Conservation (phyloP, 805 yeast species). For the Ogataea trehaloabstinens region DNA sequence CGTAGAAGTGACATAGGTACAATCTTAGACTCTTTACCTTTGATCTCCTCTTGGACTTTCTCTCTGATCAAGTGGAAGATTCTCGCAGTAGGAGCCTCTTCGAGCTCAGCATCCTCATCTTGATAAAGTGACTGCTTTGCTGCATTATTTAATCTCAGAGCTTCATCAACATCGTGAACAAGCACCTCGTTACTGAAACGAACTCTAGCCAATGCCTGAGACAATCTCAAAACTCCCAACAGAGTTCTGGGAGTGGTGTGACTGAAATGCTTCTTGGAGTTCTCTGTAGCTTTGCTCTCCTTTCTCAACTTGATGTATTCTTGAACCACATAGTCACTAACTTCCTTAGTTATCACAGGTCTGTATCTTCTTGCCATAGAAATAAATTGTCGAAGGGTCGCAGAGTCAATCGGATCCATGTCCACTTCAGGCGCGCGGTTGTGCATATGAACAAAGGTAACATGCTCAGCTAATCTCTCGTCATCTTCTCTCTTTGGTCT, state of each 20-base stretch:
- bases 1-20: conserved; percentile 49
- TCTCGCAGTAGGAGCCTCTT: conserved; percentile 66
- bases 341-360: conserved; percentile 80
- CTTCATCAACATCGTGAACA: conserved; percentile 90
- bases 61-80: conserved; percentile 69
- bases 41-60: conserved; percentile 26
- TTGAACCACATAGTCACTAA: conserved; percentile 82
- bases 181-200: conserved; percentile 73
- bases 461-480: conserved; percentile 87
- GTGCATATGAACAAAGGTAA: conserved; percentile 93
- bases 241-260: conserved; percentile 96
- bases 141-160: conserved; percentile 79
- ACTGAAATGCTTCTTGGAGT: conserved; percentile 73
- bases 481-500: conserved; percentile 77
- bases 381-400: conserved; percentile 81
- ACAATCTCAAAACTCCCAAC: conserved; percentile 83
- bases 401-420: conserved; percentile 73
- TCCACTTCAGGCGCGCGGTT: conserved; percentile 79
- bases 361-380: conserved; percentile 80
- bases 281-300: conserved; percentile 78
- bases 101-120: conserved; percentile 47
- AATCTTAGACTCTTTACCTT: conserved; percentile 30
- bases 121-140: conserved; percentile 79
- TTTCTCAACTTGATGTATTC: conserved; percentile 90
- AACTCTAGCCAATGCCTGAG: conserved; percentile 92